Evolutionary conservation across 2,329 filamentous ascomycete genomes (phyloP), one percentile per base, ranked within the genome.

Genomic region (Penicillium sp.): DNA sequence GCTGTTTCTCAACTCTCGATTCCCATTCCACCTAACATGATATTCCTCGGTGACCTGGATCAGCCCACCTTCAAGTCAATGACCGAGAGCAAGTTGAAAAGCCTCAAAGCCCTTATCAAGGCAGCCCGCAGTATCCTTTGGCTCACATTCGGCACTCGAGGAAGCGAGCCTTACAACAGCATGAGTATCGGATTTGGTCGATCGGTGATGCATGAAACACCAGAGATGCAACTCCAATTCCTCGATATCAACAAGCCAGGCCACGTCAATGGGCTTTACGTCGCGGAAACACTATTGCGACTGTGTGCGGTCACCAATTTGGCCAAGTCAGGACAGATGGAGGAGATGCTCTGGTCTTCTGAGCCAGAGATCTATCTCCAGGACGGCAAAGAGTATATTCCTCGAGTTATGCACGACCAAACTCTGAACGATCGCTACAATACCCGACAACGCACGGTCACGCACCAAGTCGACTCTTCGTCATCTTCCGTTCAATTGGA

Each of bases 171-270:
- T 3, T 43, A 48, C 15, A 19, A 23, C 9, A 41, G 28, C 13
- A 18, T 30, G 5, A 51, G 23, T 6, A 23, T 47, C 18, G 45
- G 47, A 11, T 39, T 53, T 16, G 23, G 21, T 7, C 33, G 47
- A 2, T 31, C 35, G 13, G 14, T 45, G 14, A 15, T 8, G 6
- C 19, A 16, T 32, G 48, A 43, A 35, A 13, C 15, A 11, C 8
- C 8, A 7, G 21, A 35, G 2, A 16, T 41, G 18, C 15, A 4
- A 13, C 17, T 30, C 15, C 32, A 44, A 11, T 31, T 26, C 15
- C 36, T 44, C 8, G 36, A 44, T 16, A 15, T 33, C 3, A 16
- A 27, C 10, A 9, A 17, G 6, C 17, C 13, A 1, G 10, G 32
- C 4, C 4, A 17, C 11, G 6, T 15, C 28, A 7, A 33, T 5